Conservation (phyloP, 108 stramenopile genomes). For the Chaetoceros muelleri region DNA sequence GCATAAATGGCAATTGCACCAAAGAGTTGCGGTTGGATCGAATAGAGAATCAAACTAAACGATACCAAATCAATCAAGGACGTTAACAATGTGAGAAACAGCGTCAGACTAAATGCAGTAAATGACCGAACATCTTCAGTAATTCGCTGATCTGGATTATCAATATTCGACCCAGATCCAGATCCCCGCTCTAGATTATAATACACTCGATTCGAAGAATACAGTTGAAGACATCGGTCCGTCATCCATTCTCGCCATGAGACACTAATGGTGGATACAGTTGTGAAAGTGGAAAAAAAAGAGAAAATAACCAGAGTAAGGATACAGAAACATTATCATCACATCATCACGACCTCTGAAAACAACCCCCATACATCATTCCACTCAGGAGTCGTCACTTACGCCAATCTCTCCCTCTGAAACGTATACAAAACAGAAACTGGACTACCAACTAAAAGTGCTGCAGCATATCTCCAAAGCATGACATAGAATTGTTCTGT, state of each 20-base stretch:
- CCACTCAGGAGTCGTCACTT: not conserved
- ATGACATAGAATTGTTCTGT: slow-evolving; percentile 61
- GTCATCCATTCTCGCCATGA: slow-evolving; percentile 91
- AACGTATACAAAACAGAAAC: slow-evolving; percentile 78
- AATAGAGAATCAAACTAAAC: slow-evolving; percentile 84
- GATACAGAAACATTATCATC: no score
- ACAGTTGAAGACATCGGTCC: slow-evolving; percentile 60
- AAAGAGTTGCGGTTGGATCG: slow-evolving; percentile 86
- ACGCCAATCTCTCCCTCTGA: slow-evolving; percentile 39
- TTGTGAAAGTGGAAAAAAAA: not conserved
- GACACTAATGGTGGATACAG: slow-evolving; percentile 1
- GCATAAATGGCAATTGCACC: slow-evolving; percentile 78
- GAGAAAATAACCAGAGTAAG: not conserved
- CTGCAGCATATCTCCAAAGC: slow-evolving; percentile 56
- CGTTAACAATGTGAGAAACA: slow-evolving; percentile 81
- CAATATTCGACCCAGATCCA: slow-evolving; percentile 23
- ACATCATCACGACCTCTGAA: no score
- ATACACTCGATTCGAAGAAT: slow-evolving; percentile 68
- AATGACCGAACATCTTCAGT: slow-evolving; percentile 89
- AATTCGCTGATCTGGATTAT: slow-evolving; percentile 96
- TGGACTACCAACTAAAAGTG: slow-evolving; percentile 74
- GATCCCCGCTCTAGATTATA: slow-evolving; percentile 55
- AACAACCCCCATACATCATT: not conserved
- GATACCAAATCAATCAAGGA: slow-evolving; percentile 80
- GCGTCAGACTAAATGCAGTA: slow-evolving; percentile 73